Evolutionary conservation across 2,329 filamentous ascomycete species (phyloP), one percentile per base, ranked within the genome.

Genomic region (Sclerotiophoma versabilis): DNA sequence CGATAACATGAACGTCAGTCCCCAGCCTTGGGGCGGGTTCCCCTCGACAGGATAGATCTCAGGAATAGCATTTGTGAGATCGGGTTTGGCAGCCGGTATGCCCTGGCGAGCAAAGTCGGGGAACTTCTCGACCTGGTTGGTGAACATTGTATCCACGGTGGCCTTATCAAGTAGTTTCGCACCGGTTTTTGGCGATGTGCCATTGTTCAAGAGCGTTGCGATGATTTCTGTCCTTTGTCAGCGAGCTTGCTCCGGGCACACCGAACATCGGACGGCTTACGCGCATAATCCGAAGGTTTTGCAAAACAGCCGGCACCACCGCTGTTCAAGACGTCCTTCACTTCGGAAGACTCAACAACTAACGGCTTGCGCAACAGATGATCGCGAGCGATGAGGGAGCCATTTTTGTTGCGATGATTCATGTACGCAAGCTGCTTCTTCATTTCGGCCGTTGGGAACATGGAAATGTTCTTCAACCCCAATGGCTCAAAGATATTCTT

Each of bases 131-230:
- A 87, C 79, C 52, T 86, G 85, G 65, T 89, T 88, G 34, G 73
- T 76, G 68, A 87, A 89, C 85, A 89, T 89, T 26, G 81, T 74
- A 14, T 86, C 79, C 0, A 90, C 81, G 0, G 86, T 89, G 19
- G 79, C 75, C 25, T 80, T 77, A 15, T 77, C 72, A 2, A 90
- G 77, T 15, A 90, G 79, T 53, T 79, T 76, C 0, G 68, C 67
- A 5, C 81, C 80, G 0, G 84, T 89, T 1, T 63, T 78, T 0
- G 87, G 83, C 23, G 81, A 86, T 0, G 76, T 82, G 27, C 87
- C 87, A 58, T 87, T 75, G 65, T 90, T 90, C 27, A 90, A 76
- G 2, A 90, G 75, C 0, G 81, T 80, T 0, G 85, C 79, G 7
- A 90, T 79, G 30, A 89, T 80, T 54, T 83, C 83, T 84, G 58